Base-by-base conservation (phyloP, 768 basidiomycete species). In the Kwoniella dendrophila region DNA sequence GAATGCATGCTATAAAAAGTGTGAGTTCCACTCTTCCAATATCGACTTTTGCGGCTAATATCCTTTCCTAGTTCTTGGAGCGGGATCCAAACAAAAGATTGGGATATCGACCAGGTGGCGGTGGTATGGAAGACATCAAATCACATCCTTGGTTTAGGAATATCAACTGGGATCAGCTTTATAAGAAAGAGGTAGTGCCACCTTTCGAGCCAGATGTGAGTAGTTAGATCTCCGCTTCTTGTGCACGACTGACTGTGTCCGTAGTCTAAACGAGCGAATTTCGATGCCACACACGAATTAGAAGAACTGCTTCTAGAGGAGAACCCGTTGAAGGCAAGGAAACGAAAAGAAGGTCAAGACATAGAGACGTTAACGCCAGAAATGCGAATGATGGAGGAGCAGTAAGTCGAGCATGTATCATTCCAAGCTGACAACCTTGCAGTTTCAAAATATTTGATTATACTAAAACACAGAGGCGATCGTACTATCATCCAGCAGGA, bases 181-280 rank as follows among this genome's bases (percentile, higher is more conserved):
- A 87, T 71, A 83, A 80, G 59, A 97, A 84, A 64, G 76, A 79
- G 63, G 71, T 78, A 7, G 84, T 86, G 47, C 88, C 96, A 0
- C 90, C 90, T 2, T 98, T 94, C 73, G 87, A 91, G 63, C 96
- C 94, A 47, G 90, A 96, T 73, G 93, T 97, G 72, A 70, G 93
- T 88, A 14, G 36, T 26, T 2, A 22, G 16, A 26, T 43, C 55
- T 27, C 10, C 1, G 27, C 30, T n/a, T 14, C 54, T 3, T 22
- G n/a, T 7, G 20, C 26, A n/a, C 30, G 5, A 48, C 64, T 69
- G 59, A 48, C 29, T 36, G 18, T 45, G 29, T 51, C 11, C 29
- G 32, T 73, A 98, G 94, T 87, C 88, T n/a, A 98, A 97, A 82
- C 96, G 96, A 80, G 92, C 95, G 30, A 97, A 99, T 79, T 99